These are phyloP conservation scores for Colletotrichum filicis DNA, from an alignment of 2,329 filamentous ascomycete species.

Conservation along the genomic window DNA sequence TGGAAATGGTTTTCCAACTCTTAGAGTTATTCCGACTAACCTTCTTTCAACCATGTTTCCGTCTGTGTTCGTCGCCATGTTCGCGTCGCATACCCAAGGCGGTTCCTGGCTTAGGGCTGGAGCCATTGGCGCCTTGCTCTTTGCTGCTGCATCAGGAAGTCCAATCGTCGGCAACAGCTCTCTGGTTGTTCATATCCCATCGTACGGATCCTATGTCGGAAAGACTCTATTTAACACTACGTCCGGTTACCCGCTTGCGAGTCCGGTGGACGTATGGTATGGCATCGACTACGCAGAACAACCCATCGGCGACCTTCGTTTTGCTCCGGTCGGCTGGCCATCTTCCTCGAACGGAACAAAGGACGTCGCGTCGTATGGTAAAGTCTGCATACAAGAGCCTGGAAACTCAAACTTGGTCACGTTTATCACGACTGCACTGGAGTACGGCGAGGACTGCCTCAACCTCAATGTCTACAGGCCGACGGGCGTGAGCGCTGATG, in stretches of 20 bases:
- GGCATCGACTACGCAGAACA: conserved; percentile 17
- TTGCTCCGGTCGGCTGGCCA: neutral
- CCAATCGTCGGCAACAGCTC: neutral
- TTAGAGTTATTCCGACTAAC: neutral
- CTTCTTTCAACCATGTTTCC: neutral
- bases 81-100: too few relatives aligned
- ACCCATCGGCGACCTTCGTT: conserved; percentile 1
- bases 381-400: conserved; percentile 21
- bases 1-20: neutral
- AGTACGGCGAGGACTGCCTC: conserved; percentile 30
- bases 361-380: conserved; percentile 3
- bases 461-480: conserved; percentile 30
- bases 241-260: conserved; percentile 13
- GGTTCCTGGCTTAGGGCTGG: neutral
- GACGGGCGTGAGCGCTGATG: neutral
- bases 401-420: conserved; percentile 16
- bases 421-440: neutral
- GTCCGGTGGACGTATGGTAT: conserved; percentile 17
- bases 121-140: neutral
- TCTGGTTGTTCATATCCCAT: neutral
- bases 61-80: neutral
- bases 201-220: conserved; percentile 3
- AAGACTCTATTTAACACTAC: conserved; percentile 6
- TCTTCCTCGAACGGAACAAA: conserved; percentile 4
- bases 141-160: neutral